phyloP scores from a whole-genome alignment of 345 rosid genomes.

The Conringia planisiliqua region DNA sequence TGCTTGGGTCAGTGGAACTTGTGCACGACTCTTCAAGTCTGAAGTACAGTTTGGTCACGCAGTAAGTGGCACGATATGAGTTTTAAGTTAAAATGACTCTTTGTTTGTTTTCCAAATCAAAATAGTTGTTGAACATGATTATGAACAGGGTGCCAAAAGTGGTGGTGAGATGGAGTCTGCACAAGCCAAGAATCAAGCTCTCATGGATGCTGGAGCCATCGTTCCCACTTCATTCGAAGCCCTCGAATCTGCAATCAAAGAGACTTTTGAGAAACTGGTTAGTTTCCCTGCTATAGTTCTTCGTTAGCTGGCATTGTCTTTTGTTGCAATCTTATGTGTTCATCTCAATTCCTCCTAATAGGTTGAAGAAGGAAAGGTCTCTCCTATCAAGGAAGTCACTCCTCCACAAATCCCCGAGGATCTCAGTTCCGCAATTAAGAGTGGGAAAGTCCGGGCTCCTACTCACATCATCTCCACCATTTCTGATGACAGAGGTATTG shows the following conservation, averaged over 20 bases:
- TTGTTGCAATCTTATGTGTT: background rate
- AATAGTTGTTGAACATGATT: conserved; percentile 17
- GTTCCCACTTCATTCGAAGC: conserved; percentile 96
- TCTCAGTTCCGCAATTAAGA: conserved; percentile 85
- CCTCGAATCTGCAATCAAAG: conserved; percentile 69
- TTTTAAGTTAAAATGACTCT: background rate
- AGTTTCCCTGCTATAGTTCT: conserved; percentile 21
- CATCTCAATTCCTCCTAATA: conserved; percentile 22
- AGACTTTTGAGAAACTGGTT: conserved; percentile 88
- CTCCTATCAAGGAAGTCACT: conserved; percentile 68
- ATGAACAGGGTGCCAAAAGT: conserved; percentile 92
- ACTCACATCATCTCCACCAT: conserved; percentile 96
- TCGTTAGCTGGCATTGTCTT: background rate
- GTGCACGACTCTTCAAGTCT: conserved; percentile 94
- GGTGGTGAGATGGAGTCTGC: conserved; percentile 99
- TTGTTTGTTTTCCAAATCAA: background rate
- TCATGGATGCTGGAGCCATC: conserved; percentile 82
- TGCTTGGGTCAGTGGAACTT: conserved; percentile 99
- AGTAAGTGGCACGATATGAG: conserved; percentile 49
- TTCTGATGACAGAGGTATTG: conserved; percentile 90
- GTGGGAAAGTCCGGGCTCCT: conserved; percentile 97
- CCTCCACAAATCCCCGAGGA: conserved; percentile 99
- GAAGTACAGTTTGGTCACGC: conserved; percentile 99
- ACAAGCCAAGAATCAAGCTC: conserved; percentile 97
- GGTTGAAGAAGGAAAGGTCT: conserved; percentile 77